Evolutionary conservation across 2,329 filamentous ascomycete genomes (phyloP), one percentile per base, ranked within the genome.

Genomic region (Blumeria graminis): DNA sequence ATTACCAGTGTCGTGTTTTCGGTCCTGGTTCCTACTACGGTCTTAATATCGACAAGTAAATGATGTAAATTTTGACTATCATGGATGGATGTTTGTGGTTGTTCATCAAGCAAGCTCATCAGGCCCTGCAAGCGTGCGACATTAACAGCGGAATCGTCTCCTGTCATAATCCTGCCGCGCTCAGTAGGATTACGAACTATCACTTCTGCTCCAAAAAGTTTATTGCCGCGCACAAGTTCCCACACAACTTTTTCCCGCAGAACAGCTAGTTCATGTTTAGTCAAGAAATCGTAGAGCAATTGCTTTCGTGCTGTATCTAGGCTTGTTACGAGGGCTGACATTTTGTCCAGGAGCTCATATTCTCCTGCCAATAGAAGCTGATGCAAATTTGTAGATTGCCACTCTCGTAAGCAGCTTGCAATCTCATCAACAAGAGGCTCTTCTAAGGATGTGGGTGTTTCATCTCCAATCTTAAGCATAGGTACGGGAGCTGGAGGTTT

Each of bases 351-450:
- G 56, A 82, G 77, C 54, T 76, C 72, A 69, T 98, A 98, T 66
- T 89, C 81, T 58, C 87, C 78, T 18, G 81, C 80, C 8, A 98
- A 76, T 1, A 98, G 76, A 28, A 96, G 74, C 66, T 94, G 87
- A 70, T 98, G 93, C 14, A 98, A 75, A 66, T 95, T 93, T 16
- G 89, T 94, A 18, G 92, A 94, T 70, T 98, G 90, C 93, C 92
- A 98, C 75, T 98, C 92, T 63, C 92, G 80, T 60, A 98, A 71
- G 67, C 92, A 98, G 3, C 89, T 95, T 13, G 92, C 89, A 63
- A 98, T 96, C 68, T 98, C 92, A 69, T 98, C 92, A 28, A 98
- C 89, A 59, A 98, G 70, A 1, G 92, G 92, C 67, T 98, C 93
- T 8, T 85, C 81, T 14, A 78, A 74, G 6, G 88, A 95, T 0